phyloP scores from a whole-genome alignment of 257 asterid species.

The Solanum virginianum region DNA sequence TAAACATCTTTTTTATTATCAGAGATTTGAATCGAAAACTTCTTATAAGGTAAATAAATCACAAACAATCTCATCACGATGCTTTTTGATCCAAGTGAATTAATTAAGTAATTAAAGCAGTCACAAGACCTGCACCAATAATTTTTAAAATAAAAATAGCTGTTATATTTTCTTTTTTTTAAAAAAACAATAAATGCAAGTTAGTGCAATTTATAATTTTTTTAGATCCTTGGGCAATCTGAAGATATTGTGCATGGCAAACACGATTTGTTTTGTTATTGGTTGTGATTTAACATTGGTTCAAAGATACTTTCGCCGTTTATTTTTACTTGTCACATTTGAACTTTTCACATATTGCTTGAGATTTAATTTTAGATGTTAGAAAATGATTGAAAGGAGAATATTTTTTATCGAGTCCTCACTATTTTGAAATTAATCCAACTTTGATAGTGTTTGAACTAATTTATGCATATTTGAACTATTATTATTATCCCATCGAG shows the following conservation, averaged over 20 bases:
- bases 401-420: too few relatives aligned
- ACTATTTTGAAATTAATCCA: background rate
- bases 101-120: background rate
- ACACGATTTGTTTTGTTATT: background rate
- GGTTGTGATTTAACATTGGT: background rate
- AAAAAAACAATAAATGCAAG: background rate
- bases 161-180: background rate
- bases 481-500: background rate
- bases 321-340: background rate
- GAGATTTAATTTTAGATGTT: background rate
- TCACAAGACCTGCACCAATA: background rate
- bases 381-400: background rate
- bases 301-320: background rate
- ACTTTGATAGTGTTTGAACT: background rate
- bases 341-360: background rate
- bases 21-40: background rate
- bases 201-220: background rate
- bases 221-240: background rate
- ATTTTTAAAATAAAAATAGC: background rate
- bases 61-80: background rate
- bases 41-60: background rate
- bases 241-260: background rate
- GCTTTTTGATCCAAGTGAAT: background rate
- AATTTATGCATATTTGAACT: background rate
- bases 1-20: background rate